phyloP scores from a whole-genome alignment of 805 yeast genomes.

The Clavispora carvajalis region DNA sequence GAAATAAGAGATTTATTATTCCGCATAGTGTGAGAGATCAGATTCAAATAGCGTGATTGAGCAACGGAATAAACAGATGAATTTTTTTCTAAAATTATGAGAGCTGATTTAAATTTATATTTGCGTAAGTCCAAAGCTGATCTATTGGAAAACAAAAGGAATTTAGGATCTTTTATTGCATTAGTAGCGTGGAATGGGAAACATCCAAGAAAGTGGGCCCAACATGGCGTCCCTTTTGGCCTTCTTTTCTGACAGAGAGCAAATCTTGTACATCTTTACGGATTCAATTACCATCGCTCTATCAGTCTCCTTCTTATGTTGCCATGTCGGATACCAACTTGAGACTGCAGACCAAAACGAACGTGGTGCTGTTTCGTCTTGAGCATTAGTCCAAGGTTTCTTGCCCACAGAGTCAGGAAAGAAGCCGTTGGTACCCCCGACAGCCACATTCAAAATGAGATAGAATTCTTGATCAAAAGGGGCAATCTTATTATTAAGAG shows the following conservation, averaged over 20 bases:
- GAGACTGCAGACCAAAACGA: constrained; percentile 1
- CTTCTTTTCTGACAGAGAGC: not conserved
- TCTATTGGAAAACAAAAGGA: no score
- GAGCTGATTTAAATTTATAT: no score
- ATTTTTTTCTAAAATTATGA: no score
- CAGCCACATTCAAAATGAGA: not conserved
- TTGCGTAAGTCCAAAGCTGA: no score
- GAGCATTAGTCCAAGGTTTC: not conserved
- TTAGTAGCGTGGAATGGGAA: not conserved
- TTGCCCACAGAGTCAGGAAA: not conserved
- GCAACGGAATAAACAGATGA: no score
- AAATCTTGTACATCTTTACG: not conserved
- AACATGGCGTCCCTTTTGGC: not conserved
- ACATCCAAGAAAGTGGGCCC: not conserved
- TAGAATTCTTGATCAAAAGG: constrained; percentile 1
- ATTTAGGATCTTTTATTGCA: no score
- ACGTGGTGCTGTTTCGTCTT: not conserved
- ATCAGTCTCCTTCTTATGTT: not conserved
- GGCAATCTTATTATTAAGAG: constrained; percentile 1
- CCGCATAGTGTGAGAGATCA: constrained; percentile 20
- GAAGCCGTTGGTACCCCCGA: not conserved
- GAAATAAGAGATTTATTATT: constrained; percentile 21
- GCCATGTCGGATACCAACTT: not conserved
- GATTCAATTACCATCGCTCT: constrained; percentile 1
- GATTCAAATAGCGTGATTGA: no score